These are phyloP conservation scores for Trichocladium uniseriatum DNA, from an alignment of 495 filamentous ascomycete genomes.

Conservation along the genomic window DNA sequence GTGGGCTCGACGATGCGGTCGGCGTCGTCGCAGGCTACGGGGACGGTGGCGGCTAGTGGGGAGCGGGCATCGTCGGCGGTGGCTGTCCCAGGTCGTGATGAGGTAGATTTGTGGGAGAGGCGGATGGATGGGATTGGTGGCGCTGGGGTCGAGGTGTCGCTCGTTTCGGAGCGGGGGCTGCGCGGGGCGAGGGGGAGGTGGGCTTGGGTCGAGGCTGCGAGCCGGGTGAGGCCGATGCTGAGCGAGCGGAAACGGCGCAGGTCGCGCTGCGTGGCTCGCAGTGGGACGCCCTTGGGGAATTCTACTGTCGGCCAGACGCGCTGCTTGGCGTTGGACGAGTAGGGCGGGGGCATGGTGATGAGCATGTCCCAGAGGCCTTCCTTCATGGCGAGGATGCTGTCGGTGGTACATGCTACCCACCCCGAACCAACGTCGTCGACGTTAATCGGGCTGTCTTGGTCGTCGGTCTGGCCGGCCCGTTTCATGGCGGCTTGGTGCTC, in stretches of 20 bases:
- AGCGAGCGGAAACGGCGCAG: conserved; percentile 68
- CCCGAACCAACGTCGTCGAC: conserved; percentile 48
- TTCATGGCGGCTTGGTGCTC: conserved; percentile 38
- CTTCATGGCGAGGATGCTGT: conserved; percentile 81
- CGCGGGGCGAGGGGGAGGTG: conserved; percentile 12
- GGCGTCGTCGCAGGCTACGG: conserved; percentile 29
- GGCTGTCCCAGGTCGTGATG: neutral
- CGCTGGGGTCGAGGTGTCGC: conserved; percentile 14
- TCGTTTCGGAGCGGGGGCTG: conserved; percentile 18
- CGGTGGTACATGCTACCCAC: conserved; percentile 93
- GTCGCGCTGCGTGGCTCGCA: conserved; percentile 91
- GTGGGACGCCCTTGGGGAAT: conserved; percentile 43
- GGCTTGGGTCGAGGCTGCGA: conserved; percentile 25
- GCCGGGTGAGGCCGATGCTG: conserved; percentile 52
- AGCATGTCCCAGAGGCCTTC: conserved; percentile 77
- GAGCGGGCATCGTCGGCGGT: conserved; percentile 3
- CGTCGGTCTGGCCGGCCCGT: conserved; percentile 14
- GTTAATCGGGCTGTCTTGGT: conserved; percentile 11
- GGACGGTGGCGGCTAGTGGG: neutral
- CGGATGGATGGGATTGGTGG: neutral
- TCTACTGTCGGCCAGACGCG: conserved; percentile 71
- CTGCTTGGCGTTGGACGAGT: conserved; percentile 43
- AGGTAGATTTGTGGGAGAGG: neutral
- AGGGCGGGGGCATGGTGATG: conserved; percentile 61
- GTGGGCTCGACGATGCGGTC: conserved; percentile 60